These are phyloP conservation scores for Calvatia gigantea DNA, from an alignment of 768 basidiomycete species.

Conservation along the genomic window DNA sequence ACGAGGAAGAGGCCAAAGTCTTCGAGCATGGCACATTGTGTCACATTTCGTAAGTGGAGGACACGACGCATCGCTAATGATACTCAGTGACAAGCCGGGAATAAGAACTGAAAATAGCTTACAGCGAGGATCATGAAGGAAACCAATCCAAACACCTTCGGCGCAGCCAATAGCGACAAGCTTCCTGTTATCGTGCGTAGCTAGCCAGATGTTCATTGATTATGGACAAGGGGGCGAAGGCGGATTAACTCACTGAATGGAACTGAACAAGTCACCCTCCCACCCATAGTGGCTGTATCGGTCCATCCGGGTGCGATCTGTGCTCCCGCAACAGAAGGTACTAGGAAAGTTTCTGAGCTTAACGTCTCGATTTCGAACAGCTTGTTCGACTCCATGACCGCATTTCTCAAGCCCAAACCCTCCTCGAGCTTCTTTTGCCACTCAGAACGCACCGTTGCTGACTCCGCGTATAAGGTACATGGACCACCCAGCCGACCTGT, in stretches of 20 bases:
- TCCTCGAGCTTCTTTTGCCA: constrained; percentile 92
- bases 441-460: constrained; percentile 65
- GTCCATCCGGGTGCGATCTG: constrained; percentile 59
- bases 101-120: constrained; percentile 21
- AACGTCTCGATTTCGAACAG: constrained; percentile 92
- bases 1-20: constrained; percentile 97
- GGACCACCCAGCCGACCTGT: constrained; percentile 85
- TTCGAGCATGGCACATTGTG: constrained; percentile 93
- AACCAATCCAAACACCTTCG: constrained; percentile 97
- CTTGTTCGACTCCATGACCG: constrained; percentile 91
- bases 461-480: constrained; percentile 86
- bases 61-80: constrained; percentile 83
- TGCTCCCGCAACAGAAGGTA: constrained; percentile 58
- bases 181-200: constrained; percentile 78
- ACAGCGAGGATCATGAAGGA: constrained; percentile 87
- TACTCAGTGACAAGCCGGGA: neutral
- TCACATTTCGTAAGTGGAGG: constrained; percentile 89
- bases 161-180: constrained; percentile 93
- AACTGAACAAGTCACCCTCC: constrained; percentile 92
- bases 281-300: constrained; percentile 68
- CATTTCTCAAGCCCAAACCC: constrained; percentile 78
- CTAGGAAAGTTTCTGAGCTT: constrained; percentile 83
- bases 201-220: constrained; percentile 34
- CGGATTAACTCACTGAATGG: constrained; percentile 73
- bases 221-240: neutral